phyloP scores from a whole-genome alignment of 2,329 filamentous ascomycete species.

The Pseudocercospora ulei region DNA sequence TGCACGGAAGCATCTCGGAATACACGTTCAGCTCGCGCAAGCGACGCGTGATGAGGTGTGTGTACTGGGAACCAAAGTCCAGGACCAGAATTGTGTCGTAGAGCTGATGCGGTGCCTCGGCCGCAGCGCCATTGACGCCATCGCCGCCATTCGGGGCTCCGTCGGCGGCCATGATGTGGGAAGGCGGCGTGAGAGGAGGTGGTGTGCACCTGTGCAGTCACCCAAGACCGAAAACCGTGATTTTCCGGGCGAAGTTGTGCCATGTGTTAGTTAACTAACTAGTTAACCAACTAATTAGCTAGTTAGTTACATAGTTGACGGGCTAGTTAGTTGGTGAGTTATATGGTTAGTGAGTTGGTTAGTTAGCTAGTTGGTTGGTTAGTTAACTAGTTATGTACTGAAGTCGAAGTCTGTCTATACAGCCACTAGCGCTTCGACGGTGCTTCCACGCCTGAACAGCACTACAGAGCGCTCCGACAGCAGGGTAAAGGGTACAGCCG shows the following conservation, averaged over 20 bases:
- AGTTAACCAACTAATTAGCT: not conserved
- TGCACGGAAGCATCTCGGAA: conserved; percentile 81
- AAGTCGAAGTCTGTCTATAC: no score
- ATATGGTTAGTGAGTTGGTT: no score
- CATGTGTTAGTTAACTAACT: no score
- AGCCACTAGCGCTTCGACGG: no score
- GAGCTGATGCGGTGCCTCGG: conserved; percentile 40
- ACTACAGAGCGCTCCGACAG: no score
- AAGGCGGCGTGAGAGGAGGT: not conserved
- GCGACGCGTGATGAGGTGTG: conserved; percentile 64
- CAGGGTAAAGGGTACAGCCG: not conserved
- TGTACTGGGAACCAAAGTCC: conserved; percentile 64
- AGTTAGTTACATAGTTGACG: no score
- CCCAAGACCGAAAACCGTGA: not conserved
- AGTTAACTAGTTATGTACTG: no score
- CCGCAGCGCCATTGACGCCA: conserved; percentile 34
- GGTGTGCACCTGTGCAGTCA: not conserved
- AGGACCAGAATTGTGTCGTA: conserved; percentile 62
- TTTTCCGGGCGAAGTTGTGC: not conserved
- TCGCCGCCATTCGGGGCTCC: conserved; percentile 27
- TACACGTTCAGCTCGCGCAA: conserved; percentile 72
- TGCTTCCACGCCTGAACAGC: no score
- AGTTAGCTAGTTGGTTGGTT: no score
- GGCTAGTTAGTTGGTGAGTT: no score
- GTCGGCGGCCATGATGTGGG: no score